Base-by-base conservation (phyloP, 2,329 filamentous ascomycete genomes). In the Fusarium nematophilum region DNA sequence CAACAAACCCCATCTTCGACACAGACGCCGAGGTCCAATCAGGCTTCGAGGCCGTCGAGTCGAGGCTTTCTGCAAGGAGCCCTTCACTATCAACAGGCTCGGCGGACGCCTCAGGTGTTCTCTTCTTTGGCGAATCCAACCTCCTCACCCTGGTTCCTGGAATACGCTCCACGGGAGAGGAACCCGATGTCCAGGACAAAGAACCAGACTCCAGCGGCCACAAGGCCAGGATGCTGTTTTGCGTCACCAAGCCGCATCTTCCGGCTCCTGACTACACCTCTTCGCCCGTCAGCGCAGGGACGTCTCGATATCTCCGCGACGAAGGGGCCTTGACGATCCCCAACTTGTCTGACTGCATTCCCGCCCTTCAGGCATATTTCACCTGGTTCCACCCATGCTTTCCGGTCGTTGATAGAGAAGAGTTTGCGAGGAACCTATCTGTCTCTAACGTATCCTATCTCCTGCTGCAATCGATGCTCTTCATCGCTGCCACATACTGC, bases 341-440 rank as follows among this genome's bases (percentile, higher is more conserved):
- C 0, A 73, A 78, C 3, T 60, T 71, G 11, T 65, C 75, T 2
- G 73, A 79, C 14, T 78, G 78, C 34, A 71, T 79, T 5, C 74
- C 74, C 2, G 72, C 83, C 0, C 64, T 85, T 1, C 71, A 77
- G 14, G 82, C 82, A 0, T 86, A 85, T 69, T 86, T 86, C 48
- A 72, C 75, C 17, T 83, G 82, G 78, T 85, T 85, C 46, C 83
- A 86, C 58, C 82, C 83, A 0, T 81, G 81, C 48, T 86, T 85
- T 39, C 82, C 83, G 0, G 76, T 86, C 10, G 61, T 86, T 1
- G 81, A 85, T 58, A 76, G 81, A 4, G 70, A 71, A 1, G 76
- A 78, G 0, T 71, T 83, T 8, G 73, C 77, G 48, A 66, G 71
- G 3, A 70, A 71, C 2, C 77, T 82, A 31, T 69, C 69, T 7